Base-by-base conservation (phyloP, 1,139 yeast species). In the Hyphopichia khmerensis region DNA sequence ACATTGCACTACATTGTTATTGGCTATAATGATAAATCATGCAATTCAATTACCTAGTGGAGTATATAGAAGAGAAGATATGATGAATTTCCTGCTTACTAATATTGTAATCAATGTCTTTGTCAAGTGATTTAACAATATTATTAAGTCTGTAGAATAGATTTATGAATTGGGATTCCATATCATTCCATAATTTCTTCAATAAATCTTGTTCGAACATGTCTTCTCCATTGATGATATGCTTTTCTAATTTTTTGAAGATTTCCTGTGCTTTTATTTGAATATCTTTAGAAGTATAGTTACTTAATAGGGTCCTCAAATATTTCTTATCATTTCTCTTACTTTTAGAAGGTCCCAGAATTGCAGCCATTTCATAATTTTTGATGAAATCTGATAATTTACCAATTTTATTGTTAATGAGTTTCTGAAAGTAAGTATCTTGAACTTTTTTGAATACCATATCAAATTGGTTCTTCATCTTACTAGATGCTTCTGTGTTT, bases 351-450 rank as follows among this genome's bases (percentile, higher is more conserved):
- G 64, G 62, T 42, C 62, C 64, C 35, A 72, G 69, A 36, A 71
- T 75, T 5, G 72, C 59, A 21, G 82, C 61, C 2, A 77, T 72
- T 43, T 83, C 84, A 39, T 85, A 80, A 36, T 83, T 88, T 37
- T 75, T 75, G 4, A 89, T 78, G 58, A 87, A 84, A 26, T 81
- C 82, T 30, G 77, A 67, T 43, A 87, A 62, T 56, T 81, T 84
- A 5, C 89, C 95, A 58, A 87, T 55, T 41, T 62, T 60, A 44
- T 69, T 67, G 36, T 55, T 57, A 33, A 73, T 48, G 21, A 81
- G 75, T 43, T 76, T 75, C 50, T 74, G 74, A 50, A 84, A 70
- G 48, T 72, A 72, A 11, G 53, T 53, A 5, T 53, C 57, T 48
- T 67, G 67, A 9, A 83, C 70, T 40, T 65, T 67, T 26, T 62